A percentile compares a stretch with the other conserved stretches of the same genome.
phyloP scores from a whole-genome alignment of 1,139 yeast genomes.

The Kurtzmaniella quercitrusa region DNA sequence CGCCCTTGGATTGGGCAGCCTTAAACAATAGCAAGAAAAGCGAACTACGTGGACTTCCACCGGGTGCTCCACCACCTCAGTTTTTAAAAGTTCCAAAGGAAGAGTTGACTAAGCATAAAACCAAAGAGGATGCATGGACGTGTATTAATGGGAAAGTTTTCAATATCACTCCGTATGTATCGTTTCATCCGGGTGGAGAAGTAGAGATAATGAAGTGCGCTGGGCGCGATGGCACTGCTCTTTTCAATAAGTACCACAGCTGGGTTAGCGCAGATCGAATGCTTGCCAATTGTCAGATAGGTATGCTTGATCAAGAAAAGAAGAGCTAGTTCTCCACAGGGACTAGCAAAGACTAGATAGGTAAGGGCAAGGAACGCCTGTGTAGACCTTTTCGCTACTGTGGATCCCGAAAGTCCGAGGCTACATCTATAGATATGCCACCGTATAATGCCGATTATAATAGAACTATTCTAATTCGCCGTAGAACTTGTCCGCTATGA shows the following conservation, averaged over 20 bases:
- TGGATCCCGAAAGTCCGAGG: no score
- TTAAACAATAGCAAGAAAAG: conserved; percentile 34
- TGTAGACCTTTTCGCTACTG: no score
- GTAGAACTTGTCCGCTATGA: conserved; percentile 22
- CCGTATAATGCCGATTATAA: background rate
- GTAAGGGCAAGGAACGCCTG: no score
- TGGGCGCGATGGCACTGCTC: conserved; percentile 77
- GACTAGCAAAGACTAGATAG: no score
- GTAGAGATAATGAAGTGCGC: conserved; percentile 75
- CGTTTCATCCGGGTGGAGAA: conserved; percentile 92
- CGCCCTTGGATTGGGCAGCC: conserved; percentile 84
- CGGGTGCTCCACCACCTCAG: conserved; percentile 39
- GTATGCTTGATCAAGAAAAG: conserved; percentile 31
- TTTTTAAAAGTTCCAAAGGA: conserved; percentile 51
- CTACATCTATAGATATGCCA: background rate
- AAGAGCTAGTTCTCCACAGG: no score
- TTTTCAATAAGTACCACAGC: conserved; percentile 77
- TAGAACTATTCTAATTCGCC: background rate
- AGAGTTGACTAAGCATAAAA: conserved; percentile 58
- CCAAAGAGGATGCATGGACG: conserved; percentile 77
- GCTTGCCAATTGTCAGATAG: conserved; percentile 74
- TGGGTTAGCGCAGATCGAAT: conserved; percentile 89
- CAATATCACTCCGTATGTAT: conserved; percentile 75
- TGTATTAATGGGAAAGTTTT: conserved; percentile 76
- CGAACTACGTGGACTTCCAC: conserved; percentile 36